Base-by-base conservation (phyloP, 371 early-diverging fungal species). In the Mucor racemosus region DNA sequence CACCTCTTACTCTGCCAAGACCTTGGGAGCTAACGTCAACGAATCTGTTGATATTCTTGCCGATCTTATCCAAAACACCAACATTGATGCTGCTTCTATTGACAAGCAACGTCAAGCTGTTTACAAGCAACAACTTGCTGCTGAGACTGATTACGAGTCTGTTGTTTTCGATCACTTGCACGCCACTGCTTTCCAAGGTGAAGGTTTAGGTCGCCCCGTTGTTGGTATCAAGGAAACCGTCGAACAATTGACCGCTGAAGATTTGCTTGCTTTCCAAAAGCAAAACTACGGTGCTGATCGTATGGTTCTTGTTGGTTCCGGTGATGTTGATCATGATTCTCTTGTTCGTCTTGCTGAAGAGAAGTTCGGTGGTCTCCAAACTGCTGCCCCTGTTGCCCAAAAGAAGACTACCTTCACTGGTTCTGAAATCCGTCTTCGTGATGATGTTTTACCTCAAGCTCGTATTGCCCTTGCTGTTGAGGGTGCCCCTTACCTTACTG, bases 391-490 rank as follows among this genome's bases (percentile, higher is more conserved):
- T 59, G 68, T 74, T 65, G 65, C 72, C 21, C 66, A 71, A 53
- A 72, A 74, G 64, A 85, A 88, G 64, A 86, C 93, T 19, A 76
- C 80, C 74, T 95, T 95, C 76, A 86, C 88, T 66, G 97, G 97
- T 62, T 93, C 94, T 26, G 97, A 98, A 66, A 81, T 96, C 71
- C 91, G 95, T 71, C 84, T 95, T 42, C 95, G 95, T 76, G 91
- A 94, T 78, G 97, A 97, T 82, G 86, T 89, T 67, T 90, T 95
- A 72, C 89, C 93, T 38, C 91, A 92, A 73, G 95, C 97, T n/a
- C 97, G 96, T 86, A 88, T 98, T 76, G 97, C 95, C 33, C 78
- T 98, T 38, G 97, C 97, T 64, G 96, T 98, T 66, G 94, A 96
- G 82, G 97, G 97, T 66, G 95, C 89, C 64, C 86, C 91, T 76